phyloP scores from a whole-genome alignment of 106 monocot genomes.

The Gastrodia elata region DNA sequence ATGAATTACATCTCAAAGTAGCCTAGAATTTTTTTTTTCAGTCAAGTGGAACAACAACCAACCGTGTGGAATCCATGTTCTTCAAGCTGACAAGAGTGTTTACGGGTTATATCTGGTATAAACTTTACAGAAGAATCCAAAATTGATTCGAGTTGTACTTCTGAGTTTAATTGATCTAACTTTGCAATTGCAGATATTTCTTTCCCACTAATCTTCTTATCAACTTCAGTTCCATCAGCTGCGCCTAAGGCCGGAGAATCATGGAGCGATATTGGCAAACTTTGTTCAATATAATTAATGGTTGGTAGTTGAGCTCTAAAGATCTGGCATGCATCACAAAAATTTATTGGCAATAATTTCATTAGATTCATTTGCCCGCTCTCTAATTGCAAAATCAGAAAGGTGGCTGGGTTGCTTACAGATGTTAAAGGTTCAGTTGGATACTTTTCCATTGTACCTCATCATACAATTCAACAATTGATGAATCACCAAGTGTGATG shows the following conservation, averaged over 20 bases:
- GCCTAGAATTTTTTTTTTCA: not conserved
- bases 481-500: conserved; percentile 71
- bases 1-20: not conserved
- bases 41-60: not conserved
- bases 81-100: conserved; percentile 52
- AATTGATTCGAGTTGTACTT: conserved; percentile 9
- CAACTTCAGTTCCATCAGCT: conserved; percentile 11
- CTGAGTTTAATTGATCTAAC: conserved; percentile 2
- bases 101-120: conserved; percentile 39
- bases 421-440: conserved; percentile 19
- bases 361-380: conserved; percentile 3
- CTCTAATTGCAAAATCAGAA: conserved; percentile 5
- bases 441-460: conserved; percentile 21
- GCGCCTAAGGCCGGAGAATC: conserved; percentile 17
- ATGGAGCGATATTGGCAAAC: conserved; percentile 1
- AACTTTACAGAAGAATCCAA: conserved; percentile 50
- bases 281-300: conserved; percentile 11
- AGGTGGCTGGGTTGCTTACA: conserved; percentile 19
- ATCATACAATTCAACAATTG: conserved; percentile 62
- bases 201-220: conserved; percentile 11
- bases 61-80: conserved; percentile 82
- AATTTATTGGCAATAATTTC: conserved; percentile 10
- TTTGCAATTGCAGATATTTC: conserved; percentile 12
- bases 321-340: conserved; percentile 17
- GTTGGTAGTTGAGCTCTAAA: conserved; percentile 16